Conservation (phyloP, 495 filamentous ascomycete genomes). For the Symbiotaphrina buchneri region DNA sequence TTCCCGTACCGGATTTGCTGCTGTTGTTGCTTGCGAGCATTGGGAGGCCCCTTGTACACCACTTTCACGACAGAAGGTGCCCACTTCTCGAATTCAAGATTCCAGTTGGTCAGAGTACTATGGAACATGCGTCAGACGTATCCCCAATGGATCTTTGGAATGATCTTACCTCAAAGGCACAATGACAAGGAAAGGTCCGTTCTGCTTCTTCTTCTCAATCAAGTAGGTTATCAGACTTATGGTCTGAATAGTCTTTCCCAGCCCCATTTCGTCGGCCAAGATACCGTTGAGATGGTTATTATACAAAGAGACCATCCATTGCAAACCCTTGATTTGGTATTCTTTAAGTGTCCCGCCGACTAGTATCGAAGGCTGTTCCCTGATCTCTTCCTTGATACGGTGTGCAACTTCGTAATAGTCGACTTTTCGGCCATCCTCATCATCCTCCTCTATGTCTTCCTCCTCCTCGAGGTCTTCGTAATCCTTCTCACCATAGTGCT, state of each 20-base stretch:
- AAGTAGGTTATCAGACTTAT: slow-evolving; percentile 94
- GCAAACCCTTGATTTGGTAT: slow-evolving; percentile 92
- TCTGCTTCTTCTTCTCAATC: slow-evolving; percentile 85
- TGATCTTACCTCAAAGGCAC: slow-evolving; percentile 38
- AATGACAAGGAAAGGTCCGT: slow-evolving; percentile 87
- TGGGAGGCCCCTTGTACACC: slow-evolving; percentile 92
- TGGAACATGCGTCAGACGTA: slow-evolving; percentile 1
- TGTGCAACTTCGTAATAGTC: slow-evolving; percentile 98
- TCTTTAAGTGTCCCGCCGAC: slow-evolving; percentile 87
- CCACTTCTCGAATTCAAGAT: slow-evolving; percentile 97
- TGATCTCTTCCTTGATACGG: slow-evolving; percentile 79
- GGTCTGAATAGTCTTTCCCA: slow-evolving; percentile 97
- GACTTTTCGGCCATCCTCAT: slow-evolving; percentile 61
- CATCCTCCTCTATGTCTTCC: slow-evolving; percentile 23
- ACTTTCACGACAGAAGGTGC: slow-evolving; percentile 66
- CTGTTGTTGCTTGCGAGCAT: slow-evolving; percentile 71
- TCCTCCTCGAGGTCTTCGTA: slow-evolving; percentile 27
- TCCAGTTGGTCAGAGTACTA: slow-evolving; percentile 96
- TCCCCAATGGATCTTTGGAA: neutral
- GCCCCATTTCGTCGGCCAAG: slow-evolving; percentile 96
- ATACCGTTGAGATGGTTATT: slow-evolving; percentile 99
- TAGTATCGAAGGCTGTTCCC: slow-evolving; percentile 56
- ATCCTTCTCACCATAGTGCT: slow-evolving; percentile 46
- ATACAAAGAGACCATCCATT: slow-evolving; percentile 99
- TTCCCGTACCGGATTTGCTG: slow-evolving; percentile 82